phyloP scores from a whole-genome alignment of 768 basidiomycete genomes.

The Asterophora lycoperdoides region DNA sequence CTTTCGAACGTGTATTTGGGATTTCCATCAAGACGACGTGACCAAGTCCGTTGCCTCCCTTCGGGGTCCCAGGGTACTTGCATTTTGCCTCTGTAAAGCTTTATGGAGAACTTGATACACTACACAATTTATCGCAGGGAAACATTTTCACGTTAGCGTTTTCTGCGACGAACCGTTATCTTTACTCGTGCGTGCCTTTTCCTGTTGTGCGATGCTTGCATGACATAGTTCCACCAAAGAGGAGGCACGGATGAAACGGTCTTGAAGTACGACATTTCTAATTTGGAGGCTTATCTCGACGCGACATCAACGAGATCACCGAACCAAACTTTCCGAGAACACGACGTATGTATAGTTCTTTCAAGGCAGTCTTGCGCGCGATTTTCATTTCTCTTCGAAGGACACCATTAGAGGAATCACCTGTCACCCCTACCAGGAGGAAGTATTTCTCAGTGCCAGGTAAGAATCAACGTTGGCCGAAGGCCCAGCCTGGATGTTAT shows the following conservation, averaged over 20 bases:
- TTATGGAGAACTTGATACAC: background rate
- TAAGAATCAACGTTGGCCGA: conserved; percentile 20
- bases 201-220: background rate
- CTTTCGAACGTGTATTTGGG: conserved; percentile 55
- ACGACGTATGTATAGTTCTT: conserved; percentile 19
- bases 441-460: conserved; percentile 70
- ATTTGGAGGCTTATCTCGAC: conserved; percentile 24
- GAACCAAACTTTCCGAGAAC: conserved; percentile 25
- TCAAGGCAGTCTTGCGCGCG: background rate
- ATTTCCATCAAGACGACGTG: conserved; percentile 59
- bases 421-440: conserved; percentile 64
- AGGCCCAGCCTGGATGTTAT: no score
- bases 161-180: conserved; percentile 44
- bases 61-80: conserved; percentile 42
- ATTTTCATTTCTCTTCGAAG: conserved; percentile 29
- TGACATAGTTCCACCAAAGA: conserved; percentile 26
- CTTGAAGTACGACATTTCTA: conserved; percentile 50
- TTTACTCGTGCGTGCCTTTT: conserved; percentile 15
- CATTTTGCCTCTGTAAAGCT: background rate
- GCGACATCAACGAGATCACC: conserved; percentile 11
- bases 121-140: conserved; percentile 35
- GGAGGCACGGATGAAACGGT: conserved; percentile 52
- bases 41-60: conserved; percentile 37
- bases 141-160: conserved; percentile 72
- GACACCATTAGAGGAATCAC: conserved; percentile 62